Evolutionary conservation across 73 alveolate genomes (phyloP).

Genomic region (Symbiodinium pilosum): DNA sequence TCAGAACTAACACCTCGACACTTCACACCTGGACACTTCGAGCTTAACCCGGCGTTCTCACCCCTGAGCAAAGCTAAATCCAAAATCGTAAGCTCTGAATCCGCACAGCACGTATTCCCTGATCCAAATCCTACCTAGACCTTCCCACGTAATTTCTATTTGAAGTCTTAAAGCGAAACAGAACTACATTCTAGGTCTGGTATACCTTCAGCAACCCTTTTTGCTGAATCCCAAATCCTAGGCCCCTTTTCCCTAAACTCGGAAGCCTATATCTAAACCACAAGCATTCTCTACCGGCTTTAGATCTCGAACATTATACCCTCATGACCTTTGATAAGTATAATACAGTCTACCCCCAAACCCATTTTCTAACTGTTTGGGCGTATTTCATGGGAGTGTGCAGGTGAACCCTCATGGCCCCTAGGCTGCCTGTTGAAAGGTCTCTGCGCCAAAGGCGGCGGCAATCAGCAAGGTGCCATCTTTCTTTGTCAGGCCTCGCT

Average conservation of each 20-base stretch:
- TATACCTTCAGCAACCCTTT: background rate
- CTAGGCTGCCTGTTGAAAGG: background rate
- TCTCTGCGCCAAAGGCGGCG: background rate
- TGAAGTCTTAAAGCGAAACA: background rate
- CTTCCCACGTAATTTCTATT: background rate
- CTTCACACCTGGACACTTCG: background rate
- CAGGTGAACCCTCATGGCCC: background rate
- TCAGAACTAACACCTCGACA: too few relatives aligned
- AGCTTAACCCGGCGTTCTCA: too few relatives aligned
- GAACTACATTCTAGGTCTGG: background rate
- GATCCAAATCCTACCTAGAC: background rate
- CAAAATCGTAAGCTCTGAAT: background rate
- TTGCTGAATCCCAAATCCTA: background rate
- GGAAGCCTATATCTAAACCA: background rate
- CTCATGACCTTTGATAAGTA: too few relatives aligned
- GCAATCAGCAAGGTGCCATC: background rate
- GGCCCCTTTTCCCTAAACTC: background rate
- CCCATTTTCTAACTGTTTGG: background rate
- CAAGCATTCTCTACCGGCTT: too few relatives aligned
- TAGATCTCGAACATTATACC: background rate
- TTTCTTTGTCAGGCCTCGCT: background rate
- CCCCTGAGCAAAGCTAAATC: background rate
- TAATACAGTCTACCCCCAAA: background rate
- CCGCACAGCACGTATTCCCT: background rate
- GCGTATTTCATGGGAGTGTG: background rate